Conservation (phyloP, 2,329 filamentous ascomycete genomes). For the Diaporthe vaccinii region DNA sequence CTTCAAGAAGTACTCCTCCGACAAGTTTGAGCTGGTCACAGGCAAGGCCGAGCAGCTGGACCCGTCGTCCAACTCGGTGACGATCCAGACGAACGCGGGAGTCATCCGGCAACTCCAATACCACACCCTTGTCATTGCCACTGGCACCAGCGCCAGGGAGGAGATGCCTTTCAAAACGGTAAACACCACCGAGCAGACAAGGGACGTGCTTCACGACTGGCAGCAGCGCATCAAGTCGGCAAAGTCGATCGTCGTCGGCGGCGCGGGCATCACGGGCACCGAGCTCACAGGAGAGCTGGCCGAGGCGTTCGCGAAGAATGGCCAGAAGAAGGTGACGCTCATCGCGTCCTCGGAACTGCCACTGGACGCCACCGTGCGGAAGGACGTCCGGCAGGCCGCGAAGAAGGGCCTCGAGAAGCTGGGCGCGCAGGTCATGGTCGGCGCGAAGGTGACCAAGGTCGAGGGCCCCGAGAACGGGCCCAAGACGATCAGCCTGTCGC, state of each 20-base stretch:
- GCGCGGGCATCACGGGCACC: conserved; percentile 64
- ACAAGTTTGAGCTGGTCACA: conserved; percentile 65
- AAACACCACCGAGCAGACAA: conserved; percentile 58
- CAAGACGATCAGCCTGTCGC: conserved; percentile 39
- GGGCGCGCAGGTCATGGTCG: conserved; percentile 32
- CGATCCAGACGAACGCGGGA: conserved; percentile 53
- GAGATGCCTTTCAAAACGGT: conserved; percentile 65
- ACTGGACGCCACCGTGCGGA: conserved; percentile 50
- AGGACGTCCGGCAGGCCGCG: conserved; percentile 55
- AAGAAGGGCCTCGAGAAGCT: conserved; percentile 57
- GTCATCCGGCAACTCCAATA: conserved; percentile 58
- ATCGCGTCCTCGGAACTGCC: conserved; percentile 57
- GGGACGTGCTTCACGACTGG: conserved; percentile 53
- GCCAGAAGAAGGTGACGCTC: conserved; percentile 62
- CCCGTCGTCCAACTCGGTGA: conserved; percentile 56
- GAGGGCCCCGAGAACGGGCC: conserved; percentile 51
- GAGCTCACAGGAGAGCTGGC: conserved; percentile 67
- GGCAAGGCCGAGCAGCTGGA: conserved; percentile 62
- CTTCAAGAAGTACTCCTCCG: conserved; percentile 62
- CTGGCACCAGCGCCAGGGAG: conserved; percentile 60
- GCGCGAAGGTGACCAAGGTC: conserved; percentile 46
- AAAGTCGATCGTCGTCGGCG: conserved; percentile 64
- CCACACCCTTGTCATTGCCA: conserved; percentile 68
- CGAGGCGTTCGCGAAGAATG: conserved; percentile 57
- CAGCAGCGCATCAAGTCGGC: conserved; percentile 57